A percentile compares a stretch with the other conserved stretches of the same genome.
Conservation (phyloP, 352 stramenopile genomes). For the Globisporangium cystogenes region DNA sequence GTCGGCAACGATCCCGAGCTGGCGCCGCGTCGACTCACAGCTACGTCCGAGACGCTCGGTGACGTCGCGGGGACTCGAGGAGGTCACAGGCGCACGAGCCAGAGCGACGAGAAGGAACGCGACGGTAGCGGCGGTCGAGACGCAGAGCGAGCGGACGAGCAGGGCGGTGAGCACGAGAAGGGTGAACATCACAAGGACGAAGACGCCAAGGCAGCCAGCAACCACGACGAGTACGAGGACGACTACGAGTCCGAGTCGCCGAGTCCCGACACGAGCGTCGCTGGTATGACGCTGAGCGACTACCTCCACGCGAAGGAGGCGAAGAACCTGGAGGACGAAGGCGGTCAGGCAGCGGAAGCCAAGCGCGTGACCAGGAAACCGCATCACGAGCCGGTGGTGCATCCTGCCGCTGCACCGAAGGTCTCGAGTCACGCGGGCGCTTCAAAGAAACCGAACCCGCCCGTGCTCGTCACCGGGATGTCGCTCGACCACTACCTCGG, state of each 20-base stretch:
- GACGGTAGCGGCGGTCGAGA: not conserved
- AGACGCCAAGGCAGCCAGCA: not conserved
- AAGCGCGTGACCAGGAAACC: conserved; percentile 1
- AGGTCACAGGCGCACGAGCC: conserved; percentile 3
- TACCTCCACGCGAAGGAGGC: conserved; percentile 35
- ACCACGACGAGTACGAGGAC: conserved; percentile 28
- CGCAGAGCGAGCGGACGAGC: not conserved
- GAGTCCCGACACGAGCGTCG: conserved; percentile 23
- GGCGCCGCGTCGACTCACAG: no score
- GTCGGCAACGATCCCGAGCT: not conserved
- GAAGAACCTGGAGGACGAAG: conserved; percentile 1
- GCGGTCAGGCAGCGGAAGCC: not conserved
- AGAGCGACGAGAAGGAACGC: conserved; percentile 6
- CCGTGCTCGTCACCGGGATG: conserved; percentile 42
- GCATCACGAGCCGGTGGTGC: not conserved
- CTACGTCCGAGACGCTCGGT: not conserved
- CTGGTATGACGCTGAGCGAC: conserved; percentile 47
- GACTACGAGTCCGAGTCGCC: conserved; percentile 35
- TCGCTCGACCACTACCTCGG: conserved; percentile 60
- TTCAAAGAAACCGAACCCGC: conserved; percentile 16
- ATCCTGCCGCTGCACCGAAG: conserved; percentile 4
- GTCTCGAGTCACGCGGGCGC: conserved; percentile 8
- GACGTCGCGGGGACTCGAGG: no score
- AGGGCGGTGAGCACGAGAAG: not conserved
- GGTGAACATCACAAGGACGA: conserved; percentile 1